A percentile compares a stretch with the other conserved stretches of the same genome.
Conservation (phyloP, 768 basidiomycete genomes). For the Lactarius indigo region DNA sequence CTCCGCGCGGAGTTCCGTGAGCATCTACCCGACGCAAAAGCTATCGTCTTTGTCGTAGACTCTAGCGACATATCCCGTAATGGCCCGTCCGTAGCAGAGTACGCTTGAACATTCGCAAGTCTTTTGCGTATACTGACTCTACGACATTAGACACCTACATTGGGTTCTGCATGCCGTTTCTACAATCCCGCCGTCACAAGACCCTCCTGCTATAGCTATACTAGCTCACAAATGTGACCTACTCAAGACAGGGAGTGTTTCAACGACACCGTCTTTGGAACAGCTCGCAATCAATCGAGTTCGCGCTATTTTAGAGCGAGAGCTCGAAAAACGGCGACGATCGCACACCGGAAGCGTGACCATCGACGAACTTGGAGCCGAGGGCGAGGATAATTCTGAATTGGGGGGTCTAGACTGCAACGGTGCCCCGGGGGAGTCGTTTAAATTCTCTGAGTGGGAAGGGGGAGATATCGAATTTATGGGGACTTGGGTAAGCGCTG, state of each 20-base stretch:
- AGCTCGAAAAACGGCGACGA: constrained; percentile 71
- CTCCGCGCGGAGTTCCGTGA: constrained; percentile 72
- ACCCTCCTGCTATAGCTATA: constrained; percentile 57
- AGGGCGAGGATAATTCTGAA: constrained; percentile 50
- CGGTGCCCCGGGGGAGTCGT: constrained; percentile 48
- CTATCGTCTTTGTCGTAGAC: constrained; percentile 76
- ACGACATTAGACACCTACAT: constrained; percentile 63
- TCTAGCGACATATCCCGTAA: constrained; percentile 75
- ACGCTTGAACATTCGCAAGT: constrained; percentile 32
- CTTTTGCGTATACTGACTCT: constrained; percentile 5
- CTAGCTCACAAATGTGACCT: constrained; percentile 78
- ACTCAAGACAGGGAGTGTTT: constrained; percentile 46
- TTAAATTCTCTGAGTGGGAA: constrained; percentile 80
- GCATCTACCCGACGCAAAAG: constrained; percentile 57
- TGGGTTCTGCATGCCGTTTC: constrained; percentile 63
- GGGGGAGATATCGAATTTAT: constrained; percentile 73
- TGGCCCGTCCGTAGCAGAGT: constrained; percentile 77
- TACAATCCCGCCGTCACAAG: constrained; percentile 68
- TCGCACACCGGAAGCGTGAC: constrained; percentile 64
- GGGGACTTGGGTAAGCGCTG: constrained; percentile 50
- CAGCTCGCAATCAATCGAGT: constrained; percentile 68
- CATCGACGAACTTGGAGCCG: constrained; percentile 70
- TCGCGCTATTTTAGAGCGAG: constrained; percentile 74
- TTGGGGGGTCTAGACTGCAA: constrained; percentile 74
- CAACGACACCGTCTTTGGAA: constrained; percentile 34